These are phyloP conservation scores for Trametes maxima DNA, from an alignment of 768 basidiomycete genomes.

Conservation along the genomic window DNA sequence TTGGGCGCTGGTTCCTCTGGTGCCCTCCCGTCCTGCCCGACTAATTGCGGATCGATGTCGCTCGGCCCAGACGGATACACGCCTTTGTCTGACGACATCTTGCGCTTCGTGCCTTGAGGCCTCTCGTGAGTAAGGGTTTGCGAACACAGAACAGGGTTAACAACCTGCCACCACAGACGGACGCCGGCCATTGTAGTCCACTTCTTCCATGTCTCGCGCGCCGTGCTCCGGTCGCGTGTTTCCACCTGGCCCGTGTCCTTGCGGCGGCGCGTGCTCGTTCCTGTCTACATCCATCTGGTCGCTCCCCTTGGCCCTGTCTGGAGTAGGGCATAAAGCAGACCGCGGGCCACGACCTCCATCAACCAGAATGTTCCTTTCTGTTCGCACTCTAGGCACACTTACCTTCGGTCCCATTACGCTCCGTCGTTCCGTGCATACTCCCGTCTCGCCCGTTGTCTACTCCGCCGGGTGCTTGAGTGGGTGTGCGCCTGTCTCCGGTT, in stretches of 20 bases:
- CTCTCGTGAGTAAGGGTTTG: slow-evolving; percentile 25
- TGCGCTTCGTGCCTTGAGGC: slow-evolving; percentile 75
- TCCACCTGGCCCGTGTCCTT: slow-evolving; percentile 17
- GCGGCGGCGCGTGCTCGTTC: slow-evolving; percentile 14
- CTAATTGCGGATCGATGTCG: slow-evolving; percentile 67
- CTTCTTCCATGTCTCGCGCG: slow-evolving; percentile 49
- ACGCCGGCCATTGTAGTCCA: slow-evolving; percentile 71
- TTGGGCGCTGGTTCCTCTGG: slow-evolving; percentile 73
- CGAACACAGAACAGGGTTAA: slow-evolving; percentile 24
- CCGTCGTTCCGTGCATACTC: slow-evolving; percentile 4
- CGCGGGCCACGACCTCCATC: slow-evolving; percentile 11
- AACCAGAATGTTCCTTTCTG: slow-evolving; percentile 13
- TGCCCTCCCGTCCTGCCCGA: slow-evolving; percentile 69
- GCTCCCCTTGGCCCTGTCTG: slow-evolving; percentile 25
- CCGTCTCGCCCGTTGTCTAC: slow-evolving; percentile 14
- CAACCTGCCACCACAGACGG: slow-evolving; percentile 68
- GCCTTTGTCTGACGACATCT: slow-evolving; percentile 73
- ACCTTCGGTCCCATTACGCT: slow-evolving; percentile 23
- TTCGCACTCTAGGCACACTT: slow-evolving; percentile 11
- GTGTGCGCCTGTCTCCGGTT: slow-evolving; percentile 21
- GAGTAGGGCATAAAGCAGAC: slow-evolving; percentile 12
- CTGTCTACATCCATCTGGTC: slow-evolving; percentile 29
- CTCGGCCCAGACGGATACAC: slow-evolving; percentile 54
- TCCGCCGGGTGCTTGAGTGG: slow-evolving; percentile 10
- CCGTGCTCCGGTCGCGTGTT: slow-evolving; percentile 17